Evolutionary conservation across 2,329 filamentous ascomycete genomes (phyloP), one percentile per base, ranked within the genome.

Genomic region (Colletotrichum sansevieriae): DNA sequence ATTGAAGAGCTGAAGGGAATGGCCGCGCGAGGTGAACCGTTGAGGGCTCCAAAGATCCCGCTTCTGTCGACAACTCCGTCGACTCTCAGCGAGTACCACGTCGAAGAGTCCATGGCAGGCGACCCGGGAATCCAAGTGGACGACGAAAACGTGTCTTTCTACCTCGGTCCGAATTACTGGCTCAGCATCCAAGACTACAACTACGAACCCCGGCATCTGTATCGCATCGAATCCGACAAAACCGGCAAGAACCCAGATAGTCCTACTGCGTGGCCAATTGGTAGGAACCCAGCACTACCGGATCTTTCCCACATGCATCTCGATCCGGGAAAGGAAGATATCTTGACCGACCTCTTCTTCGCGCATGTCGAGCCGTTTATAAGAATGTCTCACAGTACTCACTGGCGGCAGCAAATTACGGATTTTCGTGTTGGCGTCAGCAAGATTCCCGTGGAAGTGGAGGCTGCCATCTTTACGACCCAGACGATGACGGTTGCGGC

Each of bases 401-500:
- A 64, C 41, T 70, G 68, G 64, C 59, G 68, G 35, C 68, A 64
- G 37, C 58, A 70, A 29, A 68, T 70, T 29, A 68, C 46, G 8
- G 68, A 70, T 22, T 63, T 68, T n/a, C 60, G 68, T n/a, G 49
- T 68, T 10, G 65, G 65, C 18, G 60, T 70, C 41, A 46, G 55
- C 20, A 70, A 70, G 6, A 55, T 60, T 1, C 64, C 64, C 10
- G 35, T 54, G 10, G 68, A 68, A 20, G 43, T 68, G 9, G 68
- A 70, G 25, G 59, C 60, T 3, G 25, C 51, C 18, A 65, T 70
- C 54, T 65, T 70, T 22, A 54, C 68, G 9, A 60, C 60, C 3
- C 68, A 70, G 37, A 55, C 65, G n/a, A 60, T 70, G 65, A 68
- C 68, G 1, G 68, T 70, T 18, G 65, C 68, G 10, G 68, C 68